Base-by-base conservation (phyloP, 306 rosid genomes). In the Trifolium fragiferum region DNA sequence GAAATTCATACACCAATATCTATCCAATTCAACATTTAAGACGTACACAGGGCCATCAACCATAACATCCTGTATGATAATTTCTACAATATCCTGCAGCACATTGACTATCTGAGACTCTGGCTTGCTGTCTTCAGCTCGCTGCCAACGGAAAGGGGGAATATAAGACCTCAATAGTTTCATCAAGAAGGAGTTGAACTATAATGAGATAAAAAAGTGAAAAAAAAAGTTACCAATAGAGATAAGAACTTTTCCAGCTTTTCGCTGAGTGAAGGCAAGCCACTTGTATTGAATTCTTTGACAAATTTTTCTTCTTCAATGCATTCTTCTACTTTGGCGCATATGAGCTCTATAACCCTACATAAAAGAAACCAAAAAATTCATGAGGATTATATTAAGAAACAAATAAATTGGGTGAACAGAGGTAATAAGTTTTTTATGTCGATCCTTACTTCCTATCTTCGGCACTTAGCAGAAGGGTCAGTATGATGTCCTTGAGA, bases 1-100 rank as follows among this genome's bases (percentile, higher is more conserved):
- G 3, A 10, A 21, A 79, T 25, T 10, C 30, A 70, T 51, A 18
- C 35, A 62, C 19, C 30, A 62, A 23, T 18, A 51, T 18, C 63
- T 54, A 67, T 74, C 66, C 60, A 58, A 32, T 16, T 41, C 66
- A 72, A 66, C 49, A 66, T 54, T 72, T 67, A 41, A 77, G 41
- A 85, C 99, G 80, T 89, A 95, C 99, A 2, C 54, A 30, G 80
- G 82, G 41, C 90, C 92, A 44, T 87, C 83, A 23, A 68, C n/a
- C 96, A 95, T 95, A 76, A 90, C 90, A 84, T 95, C 99, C 78
- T 87, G 89, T 53, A 82, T 84, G 82, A 95, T 85, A 80, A 95
- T 95, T 84, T 95, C 99, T 77, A 92, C 84, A 72, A 92, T 92
- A 83, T 95, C 98, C 77, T 95, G 99, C 78, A 95, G 83, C 62